These are phyloP conservation scores for Podospora sp. DNA, from an alignment of 495 filamentous ascomycete genomes.

Conservation along the genomic window DNA sequence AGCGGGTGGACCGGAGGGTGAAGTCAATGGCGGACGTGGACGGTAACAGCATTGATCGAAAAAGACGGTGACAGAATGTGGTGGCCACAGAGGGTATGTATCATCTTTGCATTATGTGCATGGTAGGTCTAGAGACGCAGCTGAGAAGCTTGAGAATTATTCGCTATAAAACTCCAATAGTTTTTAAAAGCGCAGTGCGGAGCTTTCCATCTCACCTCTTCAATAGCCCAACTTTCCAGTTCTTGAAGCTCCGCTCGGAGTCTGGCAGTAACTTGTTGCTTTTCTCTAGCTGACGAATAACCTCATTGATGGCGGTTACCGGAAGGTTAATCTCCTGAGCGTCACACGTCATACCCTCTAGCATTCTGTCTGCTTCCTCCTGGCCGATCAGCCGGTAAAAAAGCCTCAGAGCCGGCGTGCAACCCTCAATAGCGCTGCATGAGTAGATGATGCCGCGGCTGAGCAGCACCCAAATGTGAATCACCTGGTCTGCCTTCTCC, in stretches of 20 bases:
- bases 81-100: background rate
- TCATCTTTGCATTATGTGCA: background rate
- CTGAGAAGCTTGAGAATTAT: background rate
- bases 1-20: too few species aligned
- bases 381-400: slow-evolving; percentile 55
- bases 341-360: slow-evolving; percentile 57
- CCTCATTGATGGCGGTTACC: slow-evolving; percentile 43
- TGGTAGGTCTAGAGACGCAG: background rate
- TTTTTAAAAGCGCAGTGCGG: background rate
- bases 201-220: slow-evolving; percentile 37
- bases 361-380: slow-evolving; percentile 54
- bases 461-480: slow-evolving; percentile 66
- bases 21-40: too few species aligned
- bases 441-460: slow-evolving; percentile 68
- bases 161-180: background rate
- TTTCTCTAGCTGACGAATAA: slow-evolving; percentile 46
- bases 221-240: slow-evolving; percentile 70
- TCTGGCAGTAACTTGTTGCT: slow-evolving; percentile 60
- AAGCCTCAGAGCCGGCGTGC: slow-evolving; percentile 63
- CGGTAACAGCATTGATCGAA: too few species aligned
- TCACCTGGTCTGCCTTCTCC: slow-evolving; percentile 27
- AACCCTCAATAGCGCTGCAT: slow-evolving; percentile 33
- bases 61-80: too few species aligned
- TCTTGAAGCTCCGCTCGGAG: slow-evolving; percentile 58
- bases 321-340: slow-evolving; percentile 70